A percentile compares a stretch with the other conserved stretches of the same genome.
phyloP scores from a whole-genome alignment of 352 stramenopile genomes.

The Globisporangium rhizosaccharum region DNA sequence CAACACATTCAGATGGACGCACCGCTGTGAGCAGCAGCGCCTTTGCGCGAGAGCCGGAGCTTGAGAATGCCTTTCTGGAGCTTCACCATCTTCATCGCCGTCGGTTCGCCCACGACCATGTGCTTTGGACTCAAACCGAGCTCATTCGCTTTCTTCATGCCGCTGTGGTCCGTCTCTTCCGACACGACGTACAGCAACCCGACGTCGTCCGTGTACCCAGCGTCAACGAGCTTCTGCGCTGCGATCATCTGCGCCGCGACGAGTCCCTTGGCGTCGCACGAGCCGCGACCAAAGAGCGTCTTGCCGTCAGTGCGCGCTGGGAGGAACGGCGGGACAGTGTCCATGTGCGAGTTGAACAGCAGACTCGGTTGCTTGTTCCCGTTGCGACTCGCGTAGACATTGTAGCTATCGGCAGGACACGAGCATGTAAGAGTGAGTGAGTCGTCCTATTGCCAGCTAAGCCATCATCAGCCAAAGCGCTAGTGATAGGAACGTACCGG shows the following conservation, averaged over 20 bases:
- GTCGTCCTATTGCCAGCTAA: background rate
- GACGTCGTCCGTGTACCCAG: constrained; percentile 53
- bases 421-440: background rate
- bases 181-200: constrained; percentile 83
- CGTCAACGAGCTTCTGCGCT: constrained; percentile 56
- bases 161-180: constrained; percentile 85
- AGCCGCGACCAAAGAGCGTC: constrained; percentile 72
- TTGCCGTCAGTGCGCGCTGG: constrained; percentile 55
- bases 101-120: constrained; percentile 83
- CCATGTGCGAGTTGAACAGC: constrained; percentile 87
- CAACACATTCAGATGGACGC: constrained; percentile 1
- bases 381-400: constrained; percentile 64
- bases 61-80: constrained; percentile 87
- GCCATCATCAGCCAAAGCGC: background rate
- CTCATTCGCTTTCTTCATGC: constrained; percentile 87
- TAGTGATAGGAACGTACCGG: constrained; percentile 22
- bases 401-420: constrained; percentile 32
- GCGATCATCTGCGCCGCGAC: constrained; percentile 81
- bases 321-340: constrained; percentile 73
- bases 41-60: constrained; percentile 64
- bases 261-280: constrained; percentile 82
- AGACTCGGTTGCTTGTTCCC: constrained; percentile 50
- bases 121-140: constrained; percentile 60
- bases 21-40: constrained; percentile 78
- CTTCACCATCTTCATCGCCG: constrained; percentile 72